These are phyloP conservation scores for Aegilops umbellulata DNA, from an alignment of 176 grass and related monocot species.

Conservation along the genomic window DNA sequence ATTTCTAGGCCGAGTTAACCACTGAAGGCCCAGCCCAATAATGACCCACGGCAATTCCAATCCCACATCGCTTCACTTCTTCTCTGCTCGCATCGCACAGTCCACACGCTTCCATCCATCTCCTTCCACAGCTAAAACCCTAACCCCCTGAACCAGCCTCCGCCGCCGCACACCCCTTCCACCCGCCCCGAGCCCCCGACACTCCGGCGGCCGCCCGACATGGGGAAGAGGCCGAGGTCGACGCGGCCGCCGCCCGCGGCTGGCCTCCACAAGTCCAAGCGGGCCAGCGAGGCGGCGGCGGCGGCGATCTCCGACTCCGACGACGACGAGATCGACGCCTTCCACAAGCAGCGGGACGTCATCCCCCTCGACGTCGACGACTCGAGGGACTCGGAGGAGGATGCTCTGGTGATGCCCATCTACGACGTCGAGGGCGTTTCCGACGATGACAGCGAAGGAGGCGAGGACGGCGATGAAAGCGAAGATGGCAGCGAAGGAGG, in stretches of 20 bases:
- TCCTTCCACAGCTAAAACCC: slow-evolving; percentile 16
- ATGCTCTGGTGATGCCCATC: slow-evolving; percentile 63
- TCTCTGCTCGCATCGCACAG: no score
- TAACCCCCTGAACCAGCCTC: not conserved
- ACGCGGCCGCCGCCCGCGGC: not conserved
- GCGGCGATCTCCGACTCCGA: slow-evolving; percentile 38
- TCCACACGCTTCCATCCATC: not conserved
- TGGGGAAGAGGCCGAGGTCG: slow-evolving; percentile 54
- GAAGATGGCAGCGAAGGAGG: slow-evolving; percentile 45
- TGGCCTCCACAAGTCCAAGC: slow-evolving; percentile 13
- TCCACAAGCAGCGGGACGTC: slow-evolving; percentile 82
- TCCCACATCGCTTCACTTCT: no score
- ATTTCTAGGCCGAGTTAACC: no score
- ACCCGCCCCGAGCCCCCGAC: not conserved
- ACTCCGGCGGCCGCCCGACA: not conserved
- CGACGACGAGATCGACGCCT: slow-evolving; percentile 80
- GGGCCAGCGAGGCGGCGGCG: not conserved
- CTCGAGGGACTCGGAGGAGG: slow-evolving; percentile 53
- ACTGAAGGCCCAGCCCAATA: no score
- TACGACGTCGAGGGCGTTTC: slow-evolving; percentile 66
- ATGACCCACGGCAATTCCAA: no score
- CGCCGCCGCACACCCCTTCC: not conserved
- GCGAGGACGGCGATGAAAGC: slow-evolving; percentile 37
- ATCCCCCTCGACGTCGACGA: slow-evolving; percentile 58
- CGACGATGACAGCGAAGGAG: slow-evolving; percentile 51